A percentile compares a stretch with the other conserved stretches of the same genome.
Conservation (phyloP, 768 basidiomycete species). For the Austroboletus festivus region DNA sequence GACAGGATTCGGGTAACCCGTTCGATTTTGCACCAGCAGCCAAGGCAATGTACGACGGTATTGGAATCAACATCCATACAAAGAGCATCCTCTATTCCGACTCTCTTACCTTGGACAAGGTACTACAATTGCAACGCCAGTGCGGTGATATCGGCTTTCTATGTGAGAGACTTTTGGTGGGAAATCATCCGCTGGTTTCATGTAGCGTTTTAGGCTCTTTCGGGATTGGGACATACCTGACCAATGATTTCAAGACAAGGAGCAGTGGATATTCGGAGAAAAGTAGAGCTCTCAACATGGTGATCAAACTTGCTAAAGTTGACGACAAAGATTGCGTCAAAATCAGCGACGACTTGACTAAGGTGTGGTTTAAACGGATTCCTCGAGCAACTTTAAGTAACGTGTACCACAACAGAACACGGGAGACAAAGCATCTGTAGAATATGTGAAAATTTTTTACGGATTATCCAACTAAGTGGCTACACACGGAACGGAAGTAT, state of each 20-base stretch:
- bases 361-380: slow-evolving; percentile 41
- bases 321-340: slow-evolving; percentile 80
- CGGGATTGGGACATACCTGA: slow-evolving; percentile 90
- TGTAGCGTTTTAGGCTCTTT: slow-evolving; percentile 58
- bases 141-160: slow-evolving; percentile 71
- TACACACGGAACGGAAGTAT: no score
- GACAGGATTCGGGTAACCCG: slow-evolving; percentile 95
- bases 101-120: slow-evolving; percentile 67
- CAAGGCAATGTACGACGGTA: slow-evolving; percentile 63
- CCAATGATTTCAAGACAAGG: slow-evolving; percentile 74
- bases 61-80: slow-evolving; percentile 62
- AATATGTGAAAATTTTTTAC: slow-evolving; percentile 47
- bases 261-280: slow-evolving; percentile 48
- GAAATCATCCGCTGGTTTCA: not conserved
- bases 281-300: slow-evolving; percentile 88
- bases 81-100: slow-evolving; percentile 88
- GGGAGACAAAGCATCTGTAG: slow-evolving; percentile 58
- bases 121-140: slow-evolving; percentile 64
- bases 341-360: slow-evolving; percentile 87
- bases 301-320: slow-evolving; percentile 85
- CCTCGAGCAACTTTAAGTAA: not conserved
- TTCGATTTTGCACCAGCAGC: slow-evolving; percentile 73
- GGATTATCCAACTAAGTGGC: slow-evolving; percentile 6
- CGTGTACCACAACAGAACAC: slow-evolving; percentile 52
- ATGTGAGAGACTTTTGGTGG: slow-evolving; percentile 35